A percentile compares a stretch with the other conserved stretches of the same genome.
Evolutionary conservation across 202 grass and related monocot genomes (phyloP).

Genomic region (Elaeis oleifera): DNA sequence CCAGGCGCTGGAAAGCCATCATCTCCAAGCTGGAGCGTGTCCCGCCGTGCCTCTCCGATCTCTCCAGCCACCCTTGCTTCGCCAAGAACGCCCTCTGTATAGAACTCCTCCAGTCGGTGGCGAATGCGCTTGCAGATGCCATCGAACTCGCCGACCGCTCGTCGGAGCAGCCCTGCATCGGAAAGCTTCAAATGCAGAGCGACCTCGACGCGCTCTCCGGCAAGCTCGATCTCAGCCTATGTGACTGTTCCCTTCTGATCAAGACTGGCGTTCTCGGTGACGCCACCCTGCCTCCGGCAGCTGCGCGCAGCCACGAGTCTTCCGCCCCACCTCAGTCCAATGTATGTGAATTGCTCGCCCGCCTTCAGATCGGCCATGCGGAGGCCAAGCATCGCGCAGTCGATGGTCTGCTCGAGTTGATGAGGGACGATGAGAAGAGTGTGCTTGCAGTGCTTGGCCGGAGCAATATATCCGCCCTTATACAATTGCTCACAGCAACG

Average conservation of each 20-base stretch:
- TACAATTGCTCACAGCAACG: constrained; percentile 70
- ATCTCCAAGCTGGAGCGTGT: constrained; percentile 62
- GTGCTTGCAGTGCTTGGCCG: constrained; percentile 64
- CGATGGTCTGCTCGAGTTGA: constrained; percentile 61
- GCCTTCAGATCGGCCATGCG: constrained; percentile 86
- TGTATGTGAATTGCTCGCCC: constrained; percentile 65
- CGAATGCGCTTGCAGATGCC: constrained; percentile 41
- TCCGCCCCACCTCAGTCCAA: constrained; percentile 7
- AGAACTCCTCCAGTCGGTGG: constrained; percentile 78
- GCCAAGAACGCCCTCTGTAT: constrained; percentile 77
- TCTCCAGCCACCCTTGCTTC: constrained; percentile 92
- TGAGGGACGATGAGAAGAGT: constrained; percentile 79
- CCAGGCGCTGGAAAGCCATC: constrained; percentile 65
- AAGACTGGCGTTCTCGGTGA: constrained; percentile 87
- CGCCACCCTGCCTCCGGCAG: constrained; percentile 17
- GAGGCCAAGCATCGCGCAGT: constrained; percentile 79
- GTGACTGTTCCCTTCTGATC: constrained; percentile 67
- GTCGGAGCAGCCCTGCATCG: constrained; percentile 25
- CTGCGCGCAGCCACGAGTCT: not conserved
- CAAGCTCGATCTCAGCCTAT: constrained; percentile 83
- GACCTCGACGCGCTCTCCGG: constrained; percentile 70
- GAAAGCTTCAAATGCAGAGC: constrained; percentile 95
- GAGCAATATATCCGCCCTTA: constrained; percentile 65
- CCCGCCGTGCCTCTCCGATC: constrained; percentile 66
- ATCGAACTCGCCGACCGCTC: constrained; percentile 43